Percentiles rank a stretch among this genome's conserved stretches.
These are phyloP conservation scores for Microdochium trichocladiopsis DNA, from an alignment of 2,329 filamentous ascomycete species.

Conservation along the genomic window DNA sequence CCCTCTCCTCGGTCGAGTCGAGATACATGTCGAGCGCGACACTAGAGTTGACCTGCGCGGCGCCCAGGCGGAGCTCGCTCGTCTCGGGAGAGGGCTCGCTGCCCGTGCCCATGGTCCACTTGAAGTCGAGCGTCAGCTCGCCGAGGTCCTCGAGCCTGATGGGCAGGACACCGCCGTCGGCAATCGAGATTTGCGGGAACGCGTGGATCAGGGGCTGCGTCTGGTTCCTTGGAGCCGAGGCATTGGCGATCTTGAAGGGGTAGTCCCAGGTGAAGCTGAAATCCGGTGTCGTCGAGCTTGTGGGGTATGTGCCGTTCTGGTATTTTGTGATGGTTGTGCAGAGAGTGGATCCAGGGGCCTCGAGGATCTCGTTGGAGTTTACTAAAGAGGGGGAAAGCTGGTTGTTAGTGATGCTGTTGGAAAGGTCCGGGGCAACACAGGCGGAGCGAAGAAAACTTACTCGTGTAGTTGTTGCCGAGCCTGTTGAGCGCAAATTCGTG, in stretches of 20 bases:
- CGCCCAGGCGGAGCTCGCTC: conserved; percentile 22
- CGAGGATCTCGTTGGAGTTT: conserved; percentile 41
- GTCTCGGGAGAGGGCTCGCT: conserved; percentile 28
- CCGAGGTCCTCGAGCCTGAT: conserved; percentile 28
- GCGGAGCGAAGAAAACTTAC: conserved; percentile 27
- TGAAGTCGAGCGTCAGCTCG: conserved; percentile 33
- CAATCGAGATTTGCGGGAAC: conserved; percentile 43
- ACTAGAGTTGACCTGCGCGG: conserved; percentile 40
- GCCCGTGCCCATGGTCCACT: conserved; percentile 43
- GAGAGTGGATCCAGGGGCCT: neutral
- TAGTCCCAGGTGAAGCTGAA: conserved; percentile 49
- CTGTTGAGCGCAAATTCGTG: conserved; percentile 9
- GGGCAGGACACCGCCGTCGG: conserved; percentile 33
- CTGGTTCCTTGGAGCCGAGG: conserved; percentile 18
- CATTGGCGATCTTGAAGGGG: conserved; percentile 9
- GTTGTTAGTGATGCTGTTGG: neutral
- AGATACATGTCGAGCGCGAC: conserved; percentile 54
- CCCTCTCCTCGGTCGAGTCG: conserved; percentile 19
- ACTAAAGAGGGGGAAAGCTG: conserved; percentile 26
- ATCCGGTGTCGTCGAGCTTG: conserved; percentile 34
- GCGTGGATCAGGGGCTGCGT: conserved; percentile 41
- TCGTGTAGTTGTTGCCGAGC: conserved; percentile 34
- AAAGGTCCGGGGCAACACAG: too few relatives aligned
- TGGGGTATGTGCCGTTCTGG: conserved; percentile 43
- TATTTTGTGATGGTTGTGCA: conserved; percentile 30